Base-by-base conservation (phyloP, 257 asterid species). In the Eustoma russellianum region DNA sequence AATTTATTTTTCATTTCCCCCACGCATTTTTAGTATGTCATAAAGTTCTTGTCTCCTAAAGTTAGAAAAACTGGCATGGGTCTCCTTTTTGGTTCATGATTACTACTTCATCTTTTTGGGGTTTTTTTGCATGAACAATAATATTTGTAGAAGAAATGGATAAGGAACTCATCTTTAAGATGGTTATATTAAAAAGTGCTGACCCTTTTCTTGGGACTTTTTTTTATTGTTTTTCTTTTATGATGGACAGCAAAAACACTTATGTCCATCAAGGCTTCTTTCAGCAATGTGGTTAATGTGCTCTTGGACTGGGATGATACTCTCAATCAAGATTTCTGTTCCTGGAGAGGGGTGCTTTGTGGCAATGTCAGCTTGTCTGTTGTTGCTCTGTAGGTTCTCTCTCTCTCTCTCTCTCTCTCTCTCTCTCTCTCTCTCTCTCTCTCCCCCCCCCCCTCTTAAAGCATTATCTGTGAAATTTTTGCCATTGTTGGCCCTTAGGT, bases 261-360 rank as follows among this genome's bases (percentile, higher is more conserved):
- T 59, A 79, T 88, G 93, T 73, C 91, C 62, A 68, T 92, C 44
- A 92, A 92, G 60, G 83, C 88, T 53, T 85, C 97, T 10, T 81
- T 92, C 18, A 78, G 99, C 72, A 85, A 92, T 52, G 91, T 74
- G 38, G 99, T 77, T 11, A 92, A 92, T 74, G 83, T 70, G 69
- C 71, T 92, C 2, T 73, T 74, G 60, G 94, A 88, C 59, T 92
- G 99, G 99, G 85, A 92, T 74, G 90, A 80, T 16, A 77, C 63
- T 56, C 97, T 81, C 41, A 80, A 77, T 67, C 79, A 71, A 13
- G 97, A 88, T 62, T 85, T 80, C 48, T 92, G 99, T 59, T 85
- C 95, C 14, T 92, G 99, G 99, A 56, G 88, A 48, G 99, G 99
- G 28, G 91, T 92, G 0, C 41, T 72, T 33, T 92, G 99, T 76